Evolutionary conservation across 495 filamentous ascomycete species (phyloP).

Genomic region (Cercophora newfieldiana): DNA sequence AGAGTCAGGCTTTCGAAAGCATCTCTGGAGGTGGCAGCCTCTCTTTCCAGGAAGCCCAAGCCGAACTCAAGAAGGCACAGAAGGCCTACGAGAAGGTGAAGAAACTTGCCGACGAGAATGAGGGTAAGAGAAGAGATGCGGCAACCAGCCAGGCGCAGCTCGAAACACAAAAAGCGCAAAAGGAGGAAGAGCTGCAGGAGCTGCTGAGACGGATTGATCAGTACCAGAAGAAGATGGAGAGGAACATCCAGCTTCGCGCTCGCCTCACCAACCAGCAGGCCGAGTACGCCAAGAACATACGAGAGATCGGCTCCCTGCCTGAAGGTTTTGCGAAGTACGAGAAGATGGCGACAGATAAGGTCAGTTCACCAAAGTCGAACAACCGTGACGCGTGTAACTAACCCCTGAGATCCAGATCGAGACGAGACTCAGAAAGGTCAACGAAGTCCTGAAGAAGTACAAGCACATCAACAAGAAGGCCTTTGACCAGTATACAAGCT

Average conservation of each 20-base stretch:
- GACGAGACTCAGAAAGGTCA: constrained; percentile 87
- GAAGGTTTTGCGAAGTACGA: constrained; percentile 88
- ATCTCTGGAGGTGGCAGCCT: constrained; percentile 57
- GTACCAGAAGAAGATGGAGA: constrained; percentile 88
- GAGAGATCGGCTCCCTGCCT: constrained; percentile 88
- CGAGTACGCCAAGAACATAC: constrained; percentile 83
- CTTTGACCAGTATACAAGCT: constrained; percentile 97
- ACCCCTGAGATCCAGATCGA: constrained; percentile 56
- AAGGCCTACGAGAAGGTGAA: constrained; percentile 63
- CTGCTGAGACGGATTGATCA: constrained; percentile 80
- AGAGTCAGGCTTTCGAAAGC: constrained; percentile 71
- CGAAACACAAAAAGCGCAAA: constrained; percentile 63
- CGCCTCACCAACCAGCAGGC: constrained; percentile 70
- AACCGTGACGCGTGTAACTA: constrained; percentile 13
- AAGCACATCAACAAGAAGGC: constrained; percentile 99
- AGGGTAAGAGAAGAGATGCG: constrained; percentile 66
- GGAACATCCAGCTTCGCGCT: constrained; percentile 82
- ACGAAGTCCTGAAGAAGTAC: constrained; percentile 92
- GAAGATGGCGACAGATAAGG: constrained; percentile 71
- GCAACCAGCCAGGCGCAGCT: constrained; percentile 60
- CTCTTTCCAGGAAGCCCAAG: constrained; percentile 75
- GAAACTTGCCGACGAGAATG: constrained; percentile 67
- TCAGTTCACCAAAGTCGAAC: constrained; percentile 41
- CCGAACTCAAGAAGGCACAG: constrained; percentile 75
- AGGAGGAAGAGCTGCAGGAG: constrained; percentile 68